Conservation (phyloP, 2,329 filamentous ascomycete genomes). For the Venturia nashicola region DNA sequence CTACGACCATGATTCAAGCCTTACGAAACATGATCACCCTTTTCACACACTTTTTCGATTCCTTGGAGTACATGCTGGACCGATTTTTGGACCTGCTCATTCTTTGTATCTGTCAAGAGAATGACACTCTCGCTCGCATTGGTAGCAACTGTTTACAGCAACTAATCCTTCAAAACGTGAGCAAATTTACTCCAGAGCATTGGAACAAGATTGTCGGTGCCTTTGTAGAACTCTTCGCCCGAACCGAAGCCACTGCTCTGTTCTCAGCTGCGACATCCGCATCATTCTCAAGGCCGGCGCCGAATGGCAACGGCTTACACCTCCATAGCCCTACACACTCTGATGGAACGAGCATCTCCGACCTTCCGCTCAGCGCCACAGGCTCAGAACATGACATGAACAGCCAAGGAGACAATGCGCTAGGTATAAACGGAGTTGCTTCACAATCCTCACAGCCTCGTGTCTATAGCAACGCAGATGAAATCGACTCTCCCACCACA, state of each 20-base stretch:
- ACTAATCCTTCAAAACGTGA: conserved; percentile 89
- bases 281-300: conserved; percentile 32
- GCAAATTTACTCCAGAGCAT: conserved; percentile 75
- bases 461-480: conserved; percentile 19
- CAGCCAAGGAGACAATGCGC: conserved; percentile 23
- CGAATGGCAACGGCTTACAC: conserved; percentile 38
- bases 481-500: conserved; percentile 14
- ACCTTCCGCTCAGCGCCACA: conserved; percentile 21
- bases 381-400: conserved; percentile 17
- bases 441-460: conserved; percentile 19
- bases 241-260: conserved; percentile 87
- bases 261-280: conserved; percentile 66
- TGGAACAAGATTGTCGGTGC: conserved; percentile 92
- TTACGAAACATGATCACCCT: conserved; percentile 96
- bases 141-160: conserved; percentile 97
- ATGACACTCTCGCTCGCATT: conserved; percentile 94
- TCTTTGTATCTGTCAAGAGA: conserved; percentile 96
- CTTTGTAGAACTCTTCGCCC: conserved; percentile 90
- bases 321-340: conserved; percentile 17
- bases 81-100: conserved; percentile 90
- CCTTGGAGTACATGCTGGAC: conserved; percentile 94
- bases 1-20: conserved; percentile 98
- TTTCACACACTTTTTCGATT: conserved; percentile 97
- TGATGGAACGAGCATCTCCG: conserved; percentile 18
- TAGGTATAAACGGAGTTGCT: conserved; percentile 31